Conservation (phyloP, 306 rosid genomes). For the Rosa chinensis region DNA sequence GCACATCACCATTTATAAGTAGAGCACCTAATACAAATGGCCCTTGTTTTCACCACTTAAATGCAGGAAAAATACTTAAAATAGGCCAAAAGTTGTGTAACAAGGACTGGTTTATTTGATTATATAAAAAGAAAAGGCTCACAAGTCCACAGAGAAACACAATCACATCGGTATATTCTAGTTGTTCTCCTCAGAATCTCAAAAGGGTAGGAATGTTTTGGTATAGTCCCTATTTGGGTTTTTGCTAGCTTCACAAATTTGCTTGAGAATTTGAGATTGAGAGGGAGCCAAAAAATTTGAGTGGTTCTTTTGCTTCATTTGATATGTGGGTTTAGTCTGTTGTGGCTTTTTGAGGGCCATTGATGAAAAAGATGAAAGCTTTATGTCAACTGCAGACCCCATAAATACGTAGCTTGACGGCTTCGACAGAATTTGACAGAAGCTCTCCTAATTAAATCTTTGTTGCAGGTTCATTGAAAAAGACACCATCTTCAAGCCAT, state of each 20-base stretch:
- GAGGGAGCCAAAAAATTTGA: not conserved
- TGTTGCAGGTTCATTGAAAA: slow-evolving; percentile 7
- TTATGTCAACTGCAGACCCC: slow-evolving; percentile 15
- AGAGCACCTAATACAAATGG: not conserved
- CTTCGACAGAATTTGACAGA: slow-evolving; percentile 3
- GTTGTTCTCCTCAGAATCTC: not conserved
- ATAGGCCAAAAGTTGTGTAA: not conserved
- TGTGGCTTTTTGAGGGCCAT: not conserved
- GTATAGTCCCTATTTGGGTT: not conserved
- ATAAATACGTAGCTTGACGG: not conserved
- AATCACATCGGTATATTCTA: not conserved
- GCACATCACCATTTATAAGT: not conserved
- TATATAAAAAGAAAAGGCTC: not conserved
- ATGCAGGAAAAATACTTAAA: not conserved
- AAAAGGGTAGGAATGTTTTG: not conserved
- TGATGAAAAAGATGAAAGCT: not conserved
- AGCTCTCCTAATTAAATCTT: not conserved
- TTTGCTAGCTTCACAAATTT: not conserved
- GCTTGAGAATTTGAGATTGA: not conserved
- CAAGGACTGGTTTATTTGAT: not conserved
- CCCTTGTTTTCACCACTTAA: not conserved
- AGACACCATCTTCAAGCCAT: slow-evolving; percentile 9
- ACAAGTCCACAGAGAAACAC: not conserved
- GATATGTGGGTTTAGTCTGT: not conserved
- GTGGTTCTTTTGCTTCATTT: not conserved